phyloP scores from a whole-genome alignment of 116 monocot genomes.

The Phalaenopsis hybrid region DNA sequence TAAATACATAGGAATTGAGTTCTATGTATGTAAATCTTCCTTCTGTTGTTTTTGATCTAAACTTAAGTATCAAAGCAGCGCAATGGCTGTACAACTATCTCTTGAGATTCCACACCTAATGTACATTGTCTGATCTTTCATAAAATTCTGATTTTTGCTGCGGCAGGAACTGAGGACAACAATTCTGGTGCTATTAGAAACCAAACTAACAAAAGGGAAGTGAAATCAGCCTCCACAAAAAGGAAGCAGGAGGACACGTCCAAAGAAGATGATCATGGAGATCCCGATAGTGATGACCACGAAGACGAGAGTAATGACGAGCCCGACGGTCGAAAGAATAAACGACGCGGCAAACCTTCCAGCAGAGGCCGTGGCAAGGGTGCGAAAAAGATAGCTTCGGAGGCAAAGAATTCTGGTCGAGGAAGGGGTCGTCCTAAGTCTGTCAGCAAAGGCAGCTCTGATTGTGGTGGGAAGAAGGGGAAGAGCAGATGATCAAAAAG shows the following conservation, averaged over 20 bases:
- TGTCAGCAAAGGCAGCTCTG: conserved; percentile 7
- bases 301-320: conserved; percentile 21
- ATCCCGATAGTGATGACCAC: conserved; percentile 16
- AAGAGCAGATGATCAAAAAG: background rate
- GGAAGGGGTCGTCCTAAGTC: conserved; percentile 36
- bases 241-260: conserved; percentile 28
- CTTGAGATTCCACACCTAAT: no score
- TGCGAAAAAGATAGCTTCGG: conserved; percentile 11
- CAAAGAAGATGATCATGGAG: conserved; percentile 22
- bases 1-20: no score
- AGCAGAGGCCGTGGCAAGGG: conserved; percentile 25
- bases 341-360: conserved; percentile 18
- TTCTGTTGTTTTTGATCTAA: no score
- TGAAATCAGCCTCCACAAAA: conserved; percentile 19
- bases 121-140: background rate
- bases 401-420: conserved; percentile 13
- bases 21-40: no score
- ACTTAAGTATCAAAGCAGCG: background rate
- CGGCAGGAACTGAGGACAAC: conserved; percentile 11
- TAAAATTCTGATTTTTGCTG: background rate
- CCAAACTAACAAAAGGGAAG: conserved; percentile 7
- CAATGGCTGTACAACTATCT: no score
- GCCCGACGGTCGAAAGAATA: conserved; percentile 5
- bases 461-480: conserved; percentile 13
- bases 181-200: conserved; percentile 4